Evolutionary conservation across 2,329 filamentous ascomycete species (phyloP).

Genomic region (Epicoccum nigrum): DNA sequence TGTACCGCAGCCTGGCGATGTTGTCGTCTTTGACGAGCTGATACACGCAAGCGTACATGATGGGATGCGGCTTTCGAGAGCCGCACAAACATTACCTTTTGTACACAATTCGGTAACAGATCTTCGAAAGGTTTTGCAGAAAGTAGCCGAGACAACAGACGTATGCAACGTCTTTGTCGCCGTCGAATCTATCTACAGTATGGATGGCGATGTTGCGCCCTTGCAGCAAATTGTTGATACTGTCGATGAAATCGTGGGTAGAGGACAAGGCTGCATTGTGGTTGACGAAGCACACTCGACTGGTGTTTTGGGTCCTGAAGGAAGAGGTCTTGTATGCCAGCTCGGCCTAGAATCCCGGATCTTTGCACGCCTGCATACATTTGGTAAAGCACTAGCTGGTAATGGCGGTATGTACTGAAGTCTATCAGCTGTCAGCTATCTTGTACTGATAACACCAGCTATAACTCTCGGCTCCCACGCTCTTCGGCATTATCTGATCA

Average conservation of each 20-base stretch:
- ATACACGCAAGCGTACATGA: constrained; percentile 82
- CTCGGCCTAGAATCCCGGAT: constrained; percentile 62
- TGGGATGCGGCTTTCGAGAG: constrained; percentile 70
- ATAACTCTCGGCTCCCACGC: constrained; percentile 40
- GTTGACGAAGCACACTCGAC: constrained; percentile 74
- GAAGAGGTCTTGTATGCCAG: constrained; percentile 61
- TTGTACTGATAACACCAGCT: constrained; percentile 19
- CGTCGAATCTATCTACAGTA: constrained; percentile 66
- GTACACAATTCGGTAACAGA: constrained; percentile 60
- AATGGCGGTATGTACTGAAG: constrained; percentile 67
- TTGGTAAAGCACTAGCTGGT: constrained; percentile 71
- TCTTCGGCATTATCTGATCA: constrained; percentile 44
- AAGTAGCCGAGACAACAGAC: constrained; percentile 27
- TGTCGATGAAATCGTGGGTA: constrained; percentile 62
- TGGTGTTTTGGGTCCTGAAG: constrained; percentile 63
- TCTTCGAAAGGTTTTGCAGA: constrained; percentile 51
- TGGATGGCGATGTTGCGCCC: constrained; percentile 78
- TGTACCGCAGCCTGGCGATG: constrained; percentile 55
- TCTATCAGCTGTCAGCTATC: neutral
- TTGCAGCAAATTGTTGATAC: constrained; percentile 65
- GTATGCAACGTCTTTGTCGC: constrained; percentile 41
- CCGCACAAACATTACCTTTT: constrained; percentile 58
- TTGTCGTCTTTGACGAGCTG: constrained; percentile 71
- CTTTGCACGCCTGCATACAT: constrained; percentile 67
- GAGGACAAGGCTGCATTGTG: constrained; percentile 65